Evolutionary conservation across 2,329 filamentous ascomycete genomes (phyloP).

Genomic region (Paraphaeosphaeria minitans): DNA sequence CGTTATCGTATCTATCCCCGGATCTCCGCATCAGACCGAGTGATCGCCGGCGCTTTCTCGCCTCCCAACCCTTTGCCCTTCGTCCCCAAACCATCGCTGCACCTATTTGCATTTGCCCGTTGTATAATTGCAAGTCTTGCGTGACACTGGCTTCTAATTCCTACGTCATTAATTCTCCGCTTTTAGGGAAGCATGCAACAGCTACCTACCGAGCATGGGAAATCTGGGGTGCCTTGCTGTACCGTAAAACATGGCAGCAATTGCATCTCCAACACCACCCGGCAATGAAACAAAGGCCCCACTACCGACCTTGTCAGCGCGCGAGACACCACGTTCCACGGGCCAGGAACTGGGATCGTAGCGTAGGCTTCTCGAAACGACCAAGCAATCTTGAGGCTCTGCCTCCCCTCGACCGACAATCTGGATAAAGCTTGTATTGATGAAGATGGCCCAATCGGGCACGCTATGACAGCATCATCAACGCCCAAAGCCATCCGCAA

Average conservation of each 20-base stretch:
- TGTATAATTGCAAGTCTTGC: neutral
- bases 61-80: neutral
- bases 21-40: neutral
- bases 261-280: neutral
- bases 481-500: slow-evolving; percentile 8
- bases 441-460: slow-evolving; percentile 5
- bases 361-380: neutral
- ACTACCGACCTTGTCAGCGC: slow-evolving; percentile 4
- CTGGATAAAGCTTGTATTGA: slow-evolving; percentile 15
- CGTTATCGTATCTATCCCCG: neutral
- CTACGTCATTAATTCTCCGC: slow-evolving; percentile 14
- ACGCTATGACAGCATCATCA: slow-evolving; percentile 1
- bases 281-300: slow-evolving; percentile 6
- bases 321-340: slow-evolving; percentile 3
- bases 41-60: neutral
- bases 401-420: slow-evolving; percentile 14
- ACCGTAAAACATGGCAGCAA: slow-evolving; percentile 5
- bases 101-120: neutral
- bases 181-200: slow-evolving; percentile 11
- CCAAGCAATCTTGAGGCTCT: slow-evolving; percentile 10
- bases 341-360: slow-evolving; percentile 1
- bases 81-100: neutral
- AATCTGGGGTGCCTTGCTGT: slow-evolving; percentile 10
- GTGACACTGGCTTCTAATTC: neutral
- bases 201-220: slow-evolving; percentile 11